Evolutionary conservation across 2,329 filamentous ascomycete species (phyloP).

Genomic region (Cercospora sojina): DNA sequence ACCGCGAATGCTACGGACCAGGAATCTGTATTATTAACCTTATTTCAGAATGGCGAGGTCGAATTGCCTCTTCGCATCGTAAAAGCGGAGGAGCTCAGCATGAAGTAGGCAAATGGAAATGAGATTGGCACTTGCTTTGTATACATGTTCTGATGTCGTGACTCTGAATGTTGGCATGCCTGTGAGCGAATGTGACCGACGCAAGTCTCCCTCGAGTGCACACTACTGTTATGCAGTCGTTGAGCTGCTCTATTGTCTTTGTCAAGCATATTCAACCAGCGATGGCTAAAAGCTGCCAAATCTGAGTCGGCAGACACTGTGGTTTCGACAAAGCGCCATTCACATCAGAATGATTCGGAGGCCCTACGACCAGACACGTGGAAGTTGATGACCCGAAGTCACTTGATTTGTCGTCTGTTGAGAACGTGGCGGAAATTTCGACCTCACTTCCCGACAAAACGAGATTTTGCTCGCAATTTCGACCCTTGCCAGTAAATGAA

Average conservation of each 20-base stretch:
- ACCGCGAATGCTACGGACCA: background rate
- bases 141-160: background rate
- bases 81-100: background rate
- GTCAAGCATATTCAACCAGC: background rate
- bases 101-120: background rate
- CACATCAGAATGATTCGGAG: background rate
- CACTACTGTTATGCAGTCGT: background rate
- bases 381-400: background rate
- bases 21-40: background rate
- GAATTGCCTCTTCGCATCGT: background rate
- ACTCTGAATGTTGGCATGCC: background rate
- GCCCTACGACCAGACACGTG: background rate
- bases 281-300: background rate
- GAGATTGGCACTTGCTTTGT: background rate
- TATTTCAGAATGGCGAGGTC: constrained; percentile 1
- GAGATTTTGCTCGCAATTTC: constrained; percentile 5
- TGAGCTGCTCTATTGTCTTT: background rate
- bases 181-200: background rate
- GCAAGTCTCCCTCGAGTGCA: background rate
- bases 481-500: constrained; percentile 13
- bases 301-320: background rate
- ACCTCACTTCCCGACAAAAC: background rate
- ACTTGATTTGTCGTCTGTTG: background rate
- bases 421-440: background rate
- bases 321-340: background rate